Evolutionary conservation across 2,329 filamentous ascomycete species (phyloP), one percentile per base, ranked within the genome.

Genomic region (Seiridium cupressi): DNA sequence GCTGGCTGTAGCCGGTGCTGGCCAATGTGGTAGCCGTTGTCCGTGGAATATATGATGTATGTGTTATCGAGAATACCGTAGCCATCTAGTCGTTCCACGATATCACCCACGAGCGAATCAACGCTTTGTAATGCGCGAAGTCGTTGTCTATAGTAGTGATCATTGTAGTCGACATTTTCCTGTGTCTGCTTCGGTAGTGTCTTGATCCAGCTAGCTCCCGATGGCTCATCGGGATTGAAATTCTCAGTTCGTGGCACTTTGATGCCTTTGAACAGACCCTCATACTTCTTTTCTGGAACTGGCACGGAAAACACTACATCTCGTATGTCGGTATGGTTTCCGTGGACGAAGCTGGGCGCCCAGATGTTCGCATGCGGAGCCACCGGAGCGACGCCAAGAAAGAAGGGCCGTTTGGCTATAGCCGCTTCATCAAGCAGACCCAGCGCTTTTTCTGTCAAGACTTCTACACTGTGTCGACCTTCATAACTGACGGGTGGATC

Each of bases 1-100:
- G 84, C 84, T 0, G 84, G 83, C 1, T 79, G 80, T 13, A 88
- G 70, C 2, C 85, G 77, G 63, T 88, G 84, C 53, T 87, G 83
- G 2, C 83, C 79, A 47, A 87, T 81, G 60, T 88, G 85, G 63
- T 81, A 88, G 0, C 85, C 84, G 59, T 88, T 88, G 65, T 88
- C 85, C 0, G 81, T 79, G 1, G 83, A 83, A 65, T 84, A 88
- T 53, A 88, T 77, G 44, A 88, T 78, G 61, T 86, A 88, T 0
- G 78, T 86, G 62, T 85, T 75, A 4, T 79, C 72, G n/a, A 79
- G 61, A 1, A 77, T 68, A 1, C 68, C 70, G 5, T 72, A 63
- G 2, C 70, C 68, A 1, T 78, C 74, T 0, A 86, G 72, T 4
- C 76, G 76, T 0, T 68, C 64, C 2, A 85, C 64, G 1, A 86